Percentiles rank a stretch among this genome's conserved stretches.
Conservation (phyloP, 2,329 filamentous ascomycete genomes). For the Gremmenia infestans region DNA sequence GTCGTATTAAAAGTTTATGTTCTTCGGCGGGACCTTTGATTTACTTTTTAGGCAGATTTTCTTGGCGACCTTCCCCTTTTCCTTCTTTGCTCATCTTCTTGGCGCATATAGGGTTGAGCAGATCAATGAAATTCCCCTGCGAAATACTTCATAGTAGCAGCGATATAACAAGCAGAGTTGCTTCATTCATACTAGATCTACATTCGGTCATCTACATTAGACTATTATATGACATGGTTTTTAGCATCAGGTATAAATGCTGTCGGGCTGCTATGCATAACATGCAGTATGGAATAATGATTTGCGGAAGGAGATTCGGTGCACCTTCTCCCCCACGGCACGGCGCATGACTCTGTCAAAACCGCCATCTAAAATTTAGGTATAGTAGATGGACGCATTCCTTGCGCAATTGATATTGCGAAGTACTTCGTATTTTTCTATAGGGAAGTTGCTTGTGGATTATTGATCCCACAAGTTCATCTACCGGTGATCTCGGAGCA, state of each 20-base stretch:
- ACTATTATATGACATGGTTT: slow-evolving; percentile 10
- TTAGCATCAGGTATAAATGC: slow-evolving; percentile 24
- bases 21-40: no score
- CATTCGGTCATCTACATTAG: not conserved
- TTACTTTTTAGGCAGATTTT: no score
- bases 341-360: slow-evolving; percentile 15
- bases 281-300: slow-evolving; percentile 11
- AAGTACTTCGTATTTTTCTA: not conserved
- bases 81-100: no score
- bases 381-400: slow-evolving; percentile 1
- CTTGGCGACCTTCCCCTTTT: no score
- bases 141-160: not conserved
- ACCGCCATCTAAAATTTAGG: not conserved
- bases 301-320: slow-evolving; percentile 15
- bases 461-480: not conserved
- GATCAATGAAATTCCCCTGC: not conserved
- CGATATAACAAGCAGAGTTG: not conserved
- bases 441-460: not conserved
- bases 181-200: slow-evolving; percentile 4
- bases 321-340: slow-evolving; percentile 19
- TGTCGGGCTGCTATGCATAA: slow-evolving; percentile 28
- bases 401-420: slow-evolving; percentile 16
- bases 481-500: not conserved
- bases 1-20: not conserved
- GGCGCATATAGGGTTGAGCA: no score